Evolutionary conservation across 345 rosid genomes (phyloP).

Genomic region (Moringa oleifera): DNA sequence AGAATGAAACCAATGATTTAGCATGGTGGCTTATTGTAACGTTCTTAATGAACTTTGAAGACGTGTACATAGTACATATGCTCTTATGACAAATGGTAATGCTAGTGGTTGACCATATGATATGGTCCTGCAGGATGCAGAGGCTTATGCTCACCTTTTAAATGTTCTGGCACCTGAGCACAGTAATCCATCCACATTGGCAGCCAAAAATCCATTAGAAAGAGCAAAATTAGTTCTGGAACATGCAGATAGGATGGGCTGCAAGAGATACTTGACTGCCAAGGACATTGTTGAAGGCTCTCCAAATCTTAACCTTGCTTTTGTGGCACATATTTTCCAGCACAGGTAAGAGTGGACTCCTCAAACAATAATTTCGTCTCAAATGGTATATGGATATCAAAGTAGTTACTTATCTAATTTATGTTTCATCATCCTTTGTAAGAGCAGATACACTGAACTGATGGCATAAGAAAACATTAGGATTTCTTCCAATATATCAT

Average conservation of each 20-base stretch:
- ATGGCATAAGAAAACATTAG: no score
- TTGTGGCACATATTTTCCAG: slow-evolving; percentile 96
- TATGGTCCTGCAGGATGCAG: slow-evolving; percentile 73
- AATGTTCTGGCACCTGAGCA: slow-evolving; percentile 92
- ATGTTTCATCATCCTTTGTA: no score
- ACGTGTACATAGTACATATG: background rate
- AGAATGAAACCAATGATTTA: background rate
- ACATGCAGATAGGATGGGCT: slow-evolving; percentile 97
- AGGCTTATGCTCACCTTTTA: slow-evolving; percentile 89
- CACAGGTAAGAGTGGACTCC: slow-evolving; percentile 56
- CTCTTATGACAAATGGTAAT: background rate
- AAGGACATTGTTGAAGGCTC: slow-evolving; percentile 96
- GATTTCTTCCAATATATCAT: no score
- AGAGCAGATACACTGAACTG: no score
- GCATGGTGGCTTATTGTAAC: background rate
- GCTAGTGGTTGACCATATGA: slow-evolving; percentile 12
- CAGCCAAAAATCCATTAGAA: slow-evolving; percentile 44
- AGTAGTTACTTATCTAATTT: no score
- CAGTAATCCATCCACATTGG: slow-evolving; percentile 52
- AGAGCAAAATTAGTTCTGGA: slow-evolving; percentile 90
- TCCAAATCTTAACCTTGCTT: slow-evolving; percentile 96
- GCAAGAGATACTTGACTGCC: slow-evolving; percentile 92
- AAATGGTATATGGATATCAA: no score
- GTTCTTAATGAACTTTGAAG: background rate
- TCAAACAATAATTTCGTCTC: background rate